These are phyloP conservation scores for Mycena venus DNA, from an alignment of 768 basidiomycete genomes.

Conservation along the genomic window DNA sequence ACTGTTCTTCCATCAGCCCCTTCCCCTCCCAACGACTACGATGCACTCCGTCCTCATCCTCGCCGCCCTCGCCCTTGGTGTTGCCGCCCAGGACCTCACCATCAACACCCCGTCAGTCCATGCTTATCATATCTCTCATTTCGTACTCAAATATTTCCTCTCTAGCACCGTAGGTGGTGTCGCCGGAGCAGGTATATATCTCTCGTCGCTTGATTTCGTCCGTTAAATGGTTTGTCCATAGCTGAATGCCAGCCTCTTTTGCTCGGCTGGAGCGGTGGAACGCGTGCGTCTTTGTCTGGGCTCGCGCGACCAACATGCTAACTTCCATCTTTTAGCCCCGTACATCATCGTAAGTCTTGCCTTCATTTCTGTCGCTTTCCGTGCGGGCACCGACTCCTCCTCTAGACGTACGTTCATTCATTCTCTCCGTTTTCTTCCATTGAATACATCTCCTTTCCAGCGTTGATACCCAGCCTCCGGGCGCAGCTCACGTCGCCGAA, in stretches of 20 bases:
- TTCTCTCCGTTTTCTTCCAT: background rate
- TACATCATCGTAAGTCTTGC: constrained; percentile 70
- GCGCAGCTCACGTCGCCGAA: constrained; percentile 57
- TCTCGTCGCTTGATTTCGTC: background rate
- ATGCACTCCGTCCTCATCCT: constrained; percentile 65
- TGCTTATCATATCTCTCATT: background rate
- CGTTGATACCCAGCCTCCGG: constrained; percentile 58
- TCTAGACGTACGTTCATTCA: constrained; percentile 52
- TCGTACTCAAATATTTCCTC: background rate
- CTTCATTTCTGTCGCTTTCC: too few species aligned
- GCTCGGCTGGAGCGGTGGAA: constrained; percentile 4
- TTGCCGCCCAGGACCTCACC: constrained; percentile 59
- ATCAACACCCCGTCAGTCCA: constrained; percentile 82
- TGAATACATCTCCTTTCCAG: constrained; percentile 48
- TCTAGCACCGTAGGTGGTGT: constrained; percentile 47
- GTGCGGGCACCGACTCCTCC: background rate
- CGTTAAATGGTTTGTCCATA: background rate
- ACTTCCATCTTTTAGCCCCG: constrained; percentile 59
- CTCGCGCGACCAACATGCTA: constrained; percentile 18
- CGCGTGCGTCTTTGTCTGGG: constrained; percentile 52
- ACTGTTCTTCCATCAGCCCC: constrained; percentile 31
- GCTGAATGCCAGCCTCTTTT: constrained; percentile 64
- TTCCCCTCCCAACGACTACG: constrained; percentile 46
- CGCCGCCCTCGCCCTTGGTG: constrained; percentile 56
- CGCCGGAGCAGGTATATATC: constrained; percentile 21